Conservation (phyloP, 2,329 filamentous ascomycete genomes). For the Colletotrichum costaricense region DNA sequence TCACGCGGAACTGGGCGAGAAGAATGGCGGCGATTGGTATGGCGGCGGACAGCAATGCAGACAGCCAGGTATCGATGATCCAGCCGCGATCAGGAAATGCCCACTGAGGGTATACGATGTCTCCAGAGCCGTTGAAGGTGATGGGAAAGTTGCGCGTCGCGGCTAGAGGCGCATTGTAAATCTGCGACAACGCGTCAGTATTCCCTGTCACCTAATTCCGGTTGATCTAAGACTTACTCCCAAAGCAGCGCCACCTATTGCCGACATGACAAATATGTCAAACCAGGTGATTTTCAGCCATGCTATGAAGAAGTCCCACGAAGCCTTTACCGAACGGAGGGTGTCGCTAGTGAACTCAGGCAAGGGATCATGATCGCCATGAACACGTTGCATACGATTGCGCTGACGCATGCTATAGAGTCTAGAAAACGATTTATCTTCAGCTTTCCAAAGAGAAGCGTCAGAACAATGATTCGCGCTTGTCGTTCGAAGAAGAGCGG, state of each 20-base stretch:
- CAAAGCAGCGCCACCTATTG: conserved; percentile 57
- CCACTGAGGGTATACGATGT: conserved; percentile 72
- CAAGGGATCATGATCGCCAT: background rate
- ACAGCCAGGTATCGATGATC: conserved; percentile 69
- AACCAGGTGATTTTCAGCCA: conserved; percentile 70
- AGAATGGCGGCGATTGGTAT: conserved; percentile 69
- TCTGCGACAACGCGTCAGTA: conserved; percentile 45
- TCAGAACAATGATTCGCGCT: background rate
- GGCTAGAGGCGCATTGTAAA: conserved; percentile 65
- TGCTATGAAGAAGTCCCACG: conserved; percentile 9
- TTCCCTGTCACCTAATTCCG: conserved; percentile 40
- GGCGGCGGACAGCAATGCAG: conserved; percentile 65
- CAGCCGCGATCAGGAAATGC: conserved; percentile 73
- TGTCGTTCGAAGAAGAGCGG: background rate
- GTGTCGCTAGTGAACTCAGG: conserved; percentile 23
- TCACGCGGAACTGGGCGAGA: conserved; percentile 67
- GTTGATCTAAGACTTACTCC: conserved; percentile 38
- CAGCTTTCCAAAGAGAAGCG: background rate
- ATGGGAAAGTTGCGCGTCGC: conserved; percentile 71
- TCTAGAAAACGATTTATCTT: background rate
- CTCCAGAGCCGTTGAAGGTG: conserved; percentile 65
- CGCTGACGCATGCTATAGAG: background rate
- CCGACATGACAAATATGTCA: conserved; percentile 69
- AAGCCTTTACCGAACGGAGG: background rate
- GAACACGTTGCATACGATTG: background rate